phyloP scores from a whole-genome alignment of 2,329 filamentous ascomycete species.

The Ophiobolus disseminans region DNA sequence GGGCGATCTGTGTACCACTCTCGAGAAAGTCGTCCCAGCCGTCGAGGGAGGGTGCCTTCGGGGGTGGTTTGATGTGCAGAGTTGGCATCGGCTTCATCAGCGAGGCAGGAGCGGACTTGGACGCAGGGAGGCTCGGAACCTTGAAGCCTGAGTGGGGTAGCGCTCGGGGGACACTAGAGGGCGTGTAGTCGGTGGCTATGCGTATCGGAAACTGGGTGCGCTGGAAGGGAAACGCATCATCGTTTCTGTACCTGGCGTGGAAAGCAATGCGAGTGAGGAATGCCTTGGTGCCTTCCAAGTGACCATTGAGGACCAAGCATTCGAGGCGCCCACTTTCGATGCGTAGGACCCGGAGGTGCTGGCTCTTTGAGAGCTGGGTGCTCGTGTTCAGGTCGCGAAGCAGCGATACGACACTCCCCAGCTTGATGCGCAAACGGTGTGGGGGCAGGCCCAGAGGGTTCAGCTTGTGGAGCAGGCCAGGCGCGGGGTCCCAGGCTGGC shows the following conservation, averaged over 20 bases:
- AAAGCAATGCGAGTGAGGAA: constrained; percentile 40
- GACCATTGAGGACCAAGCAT: constrained; percentile 43
- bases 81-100: background rate
- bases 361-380: constrained; percentile 42
- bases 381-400: constrained; percentile 38
- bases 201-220: constrained; percentile 45
- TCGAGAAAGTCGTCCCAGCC: constrained; percentile 53
- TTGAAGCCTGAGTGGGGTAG: constrained; percentile 27
- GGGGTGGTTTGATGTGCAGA: no score
- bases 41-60: no score
- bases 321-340: constrained; percentile 39
- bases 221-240: constrained; percentile 32
- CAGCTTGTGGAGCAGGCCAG: constrained; percentile 39
- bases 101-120: no score
- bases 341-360: constrained; percentile 39
- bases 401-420: constrained; percentile 39
- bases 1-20: constrained; percentile 55
- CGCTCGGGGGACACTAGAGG: constrained; percentile 6
- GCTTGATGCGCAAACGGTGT: constrained; percentile 44
- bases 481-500: constrained; percentile 33
- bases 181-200: constrained; percentile 28
- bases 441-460: constrained; percentile 42
- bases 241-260: constrained; percentile 36
- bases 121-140: no score
- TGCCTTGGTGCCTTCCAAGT: constrained; percentile 41